Conservation (phyloP, 495 filamentous ascomycete species). For the Tuber microsphaerosporum region DNA sequence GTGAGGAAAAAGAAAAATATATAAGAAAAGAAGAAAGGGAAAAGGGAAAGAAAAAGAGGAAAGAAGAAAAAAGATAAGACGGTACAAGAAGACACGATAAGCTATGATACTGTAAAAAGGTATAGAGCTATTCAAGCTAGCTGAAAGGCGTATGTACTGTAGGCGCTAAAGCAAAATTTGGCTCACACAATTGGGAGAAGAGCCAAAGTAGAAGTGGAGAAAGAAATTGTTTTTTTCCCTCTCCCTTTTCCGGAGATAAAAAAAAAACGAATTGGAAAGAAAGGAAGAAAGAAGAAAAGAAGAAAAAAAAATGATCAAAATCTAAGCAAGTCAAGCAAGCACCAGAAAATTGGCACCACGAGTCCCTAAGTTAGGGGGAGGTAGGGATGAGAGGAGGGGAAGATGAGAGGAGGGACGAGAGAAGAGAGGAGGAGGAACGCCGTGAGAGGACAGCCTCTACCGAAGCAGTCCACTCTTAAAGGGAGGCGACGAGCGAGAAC, state of each 20-base stretch:
- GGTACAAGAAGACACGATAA: neutral
- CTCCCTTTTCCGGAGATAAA: neutral
- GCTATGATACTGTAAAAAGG: slow-evolving; percentile 2
- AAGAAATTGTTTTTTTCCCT: neutral
- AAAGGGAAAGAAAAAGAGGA: slow-evolving; percentile 1
- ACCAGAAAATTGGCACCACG: neutral
- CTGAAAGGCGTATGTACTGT: slow-evolving; percentile 4
- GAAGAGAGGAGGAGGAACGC: neutral
- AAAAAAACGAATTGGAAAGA: neutral
- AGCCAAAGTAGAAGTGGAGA: neutral
- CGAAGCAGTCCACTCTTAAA: neutral
- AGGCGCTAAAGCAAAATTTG: neutral
- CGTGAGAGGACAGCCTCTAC: neutral
- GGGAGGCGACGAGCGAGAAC: slow-evolving; percentile 1
- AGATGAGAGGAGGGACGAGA: neutral
- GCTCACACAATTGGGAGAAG: neutral
- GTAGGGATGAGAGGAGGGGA: neutral
- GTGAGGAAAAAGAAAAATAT: neutral
- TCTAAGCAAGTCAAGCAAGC: neutral
- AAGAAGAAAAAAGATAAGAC: slow-evolving; percentile 5
- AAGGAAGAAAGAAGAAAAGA: neutral
- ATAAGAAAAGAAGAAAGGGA: slow-evolving; percentile 5
- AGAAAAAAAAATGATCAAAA: neutral
- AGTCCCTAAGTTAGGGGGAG: neutral
- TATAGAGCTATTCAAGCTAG: slow-evolving; percentile 2